Evolutionary conservation across 305 asterid genomes (phyloP).

Genomic region (Fraxinus dipetala): DNA sequence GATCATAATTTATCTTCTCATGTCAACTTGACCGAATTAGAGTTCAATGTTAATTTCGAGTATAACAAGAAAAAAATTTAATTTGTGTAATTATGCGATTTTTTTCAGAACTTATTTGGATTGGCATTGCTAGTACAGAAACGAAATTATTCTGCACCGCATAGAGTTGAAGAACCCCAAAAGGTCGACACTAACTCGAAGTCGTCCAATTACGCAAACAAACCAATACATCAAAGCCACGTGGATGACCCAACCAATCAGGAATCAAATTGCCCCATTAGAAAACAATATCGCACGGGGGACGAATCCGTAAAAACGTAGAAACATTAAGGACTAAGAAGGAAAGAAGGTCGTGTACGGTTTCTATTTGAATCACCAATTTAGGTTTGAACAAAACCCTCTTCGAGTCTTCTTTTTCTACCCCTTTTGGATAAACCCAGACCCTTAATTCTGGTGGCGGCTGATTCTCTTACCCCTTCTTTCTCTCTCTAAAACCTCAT

Average conservation of each 20-base stretch:
- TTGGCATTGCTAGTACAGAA: neutral
- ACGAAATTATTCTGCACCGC: neutral
- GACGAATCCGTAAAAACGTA: neutral
- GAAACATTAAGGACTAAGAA: neutral
- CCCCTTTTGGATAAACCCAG: constrained; percentile 31
- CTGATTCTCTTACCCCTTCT: constrained; percentile 9
- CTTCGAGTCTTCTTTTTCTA: constrained; percentile 25
- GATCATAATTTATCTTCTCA: neutral
- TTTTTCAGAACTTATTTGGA: neutral
- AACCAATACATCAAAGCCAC: neutral
- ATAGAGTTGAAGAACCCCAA: neutral
- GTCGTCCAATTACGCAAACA: neutral
- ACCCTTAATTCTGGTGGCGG: constrained; percentile 45
- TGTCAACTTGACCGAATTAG: neutral
- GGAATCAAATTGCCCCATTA: neutral
- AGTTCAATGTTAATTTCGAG: neutral
- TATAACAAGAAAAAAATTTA: neutral
- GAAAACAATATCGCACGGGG: neutral
- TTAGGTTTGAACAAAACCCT: constrained; percentile 5
- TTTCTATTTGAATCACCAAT: neutral
- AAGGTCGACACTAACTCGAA: neutral
- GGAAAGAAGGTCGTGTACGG: constrained; percentile 7
- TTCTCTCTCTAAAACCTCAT: neutral
- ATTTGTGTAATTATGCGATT: neutral
- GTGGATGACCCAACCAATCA: neutral